Evolutionary conservation across 2,329 filamentous ascomycete genomes (phyloP).

Genomic region (Sporothrix phasma): DNA sequence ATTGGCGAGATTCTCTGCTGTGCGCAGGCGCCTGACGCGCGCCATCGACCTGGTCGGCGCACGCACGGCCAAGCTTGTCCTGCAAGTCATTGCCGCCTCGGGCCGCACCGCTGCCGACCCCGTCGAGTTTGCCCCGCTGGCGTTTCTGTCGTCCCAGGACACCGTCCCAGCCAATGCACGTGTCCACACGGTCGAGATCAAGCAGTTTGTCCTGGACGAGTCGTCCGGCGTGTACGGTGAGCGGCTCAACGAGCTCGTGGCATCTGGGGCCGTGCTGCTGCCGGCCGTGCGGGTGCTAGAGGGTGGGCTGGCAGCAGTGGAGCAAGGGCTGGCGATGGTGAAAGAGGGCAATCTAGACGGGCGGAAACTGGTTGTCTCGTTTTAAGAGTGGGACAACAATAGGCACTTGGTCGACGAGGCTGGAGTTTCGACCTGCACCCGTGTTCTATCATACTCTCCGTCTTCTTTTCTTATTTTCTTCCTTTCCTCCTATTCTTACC

Average conservation of each 20-base stretch:
- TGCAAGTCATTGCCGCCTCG: constrained; percentile 24
- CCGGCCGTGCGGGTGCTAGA: constrained; percentile 27
- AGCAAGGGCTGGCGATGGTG: constrained; percentile 26
- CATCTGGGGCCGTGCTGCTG: constrained; percentile 22
- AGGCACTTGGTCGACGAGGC: neutral
- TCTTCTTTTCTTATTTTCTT: too few relatives aligned
- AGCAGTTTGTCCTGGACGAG: constrained; percentile 29
- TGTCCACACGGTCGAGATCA: constrained; percentile 32
- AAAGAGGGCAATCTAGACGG: constrained; percentile 28
- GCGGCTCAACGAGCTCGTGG: constrained; percentile 26
- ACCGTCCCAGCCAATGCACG: constrained; percentile 24
- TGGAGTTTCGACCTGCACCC: too few relatives aligned
- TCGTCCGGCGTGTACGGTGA: constrained; percentile 23
- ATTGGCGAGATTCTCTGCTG: constrained; percentile 25
- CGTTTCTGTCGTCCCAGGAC: constrained; percentile 25
- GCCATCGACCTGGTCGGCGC: constrained; percentile 31
- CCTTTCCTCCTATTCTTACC: too few relatives aligned
- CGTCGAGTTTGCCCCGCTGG: constrained; percentile 28
- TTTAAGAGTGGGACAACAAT: neutral
- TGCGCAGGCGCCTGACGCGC: constrained; percentile 24
- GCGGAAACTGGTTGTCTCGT: constrained; percentile 27
- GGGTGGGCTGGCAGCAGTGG: constrained; percentile 27
- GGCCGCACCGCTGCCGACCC: constrained; percentile 17
- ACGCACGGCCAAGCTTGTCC: constrained; percentile 25
- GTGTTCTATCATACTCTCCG: too few relatives aligned